Conservation (phyloP, 805 yeast species). For the Saccharomycopsis sp. region DNA sequence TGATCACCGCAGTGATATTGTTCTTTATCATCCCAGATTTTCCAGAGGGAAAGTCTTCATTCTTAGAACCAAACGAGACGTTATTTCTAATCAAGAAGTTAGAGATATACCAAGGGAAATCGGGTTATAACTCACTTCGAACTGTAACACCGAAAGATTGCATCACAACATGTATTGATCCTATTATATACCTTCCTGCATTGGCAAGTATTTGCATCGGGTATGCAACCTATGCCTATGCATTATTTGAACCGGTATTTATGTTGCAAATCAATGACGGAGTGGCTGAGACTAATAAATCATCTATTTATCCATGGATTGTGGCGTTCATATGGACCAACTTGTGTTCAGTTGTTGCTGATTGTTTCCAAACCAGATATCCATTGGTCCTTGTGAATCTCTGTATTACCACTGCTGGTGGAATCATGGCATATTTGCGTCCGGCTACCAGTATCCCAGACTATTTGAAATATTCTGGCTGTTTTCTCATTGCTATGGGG, state of each 20-base stretch:
- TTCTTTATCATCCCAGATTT: slow-evolving; percentile 59
- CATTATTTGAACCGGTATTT: slow-evolving; percentile 19
- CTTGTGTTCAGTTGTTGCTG: slow-evolving; percentile 28
- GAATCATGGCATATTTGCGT: slow-evolving; percentile 47
- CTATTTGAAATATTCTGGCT: slow-evolving; percentile 49
- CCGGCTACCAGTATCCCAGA: slow-evolving; percentile 20
- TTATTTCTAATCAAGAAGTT: slow-evolving; percentile 52
- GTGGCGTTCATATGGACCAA: slow-evolving; percentile 16
- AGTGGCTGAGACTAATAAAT: slow-evolving; percentile 15
- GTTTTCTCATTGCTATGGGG: slow-evolving; percentile 48
- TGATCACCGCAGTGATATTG: slow-evolving; percentile 27
- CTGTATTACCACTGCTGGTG: slow-evolving; percentile 44
- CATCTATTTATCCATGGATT: slow-evolving; percentile 20
- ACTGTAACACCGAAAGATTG: slow-evolving; percentile 42
- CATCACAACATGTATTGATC: slow-evolving; percentile 15
- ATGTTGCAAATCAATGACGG: slow-evolving; percentile 10
- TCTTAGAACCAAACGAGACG: slow-evolving; percentile 44
- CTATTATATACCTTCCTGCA: slow-evolving; percentile 16
- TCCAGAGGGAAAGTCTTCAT: slow-evolving; percentile 57
- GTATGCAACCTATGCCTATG: slow-evolving; percentile 18
- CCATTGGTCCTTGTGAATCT: slow-evolving; percentile 34
- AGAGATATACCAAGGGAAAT: slow-evolving; percentile 43
- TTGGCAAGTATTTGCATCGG: slow-evolving; percentile 15
- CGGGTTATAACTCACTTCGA: slow-evolving; percentile 38
- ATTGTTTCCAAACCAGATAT: slow-evolving; percentile 38